Evolutionary conservation across 2,329 filamentous ascomycete genomes (phyloP).

Genomic region (Aspergillus awamori): DNA sequence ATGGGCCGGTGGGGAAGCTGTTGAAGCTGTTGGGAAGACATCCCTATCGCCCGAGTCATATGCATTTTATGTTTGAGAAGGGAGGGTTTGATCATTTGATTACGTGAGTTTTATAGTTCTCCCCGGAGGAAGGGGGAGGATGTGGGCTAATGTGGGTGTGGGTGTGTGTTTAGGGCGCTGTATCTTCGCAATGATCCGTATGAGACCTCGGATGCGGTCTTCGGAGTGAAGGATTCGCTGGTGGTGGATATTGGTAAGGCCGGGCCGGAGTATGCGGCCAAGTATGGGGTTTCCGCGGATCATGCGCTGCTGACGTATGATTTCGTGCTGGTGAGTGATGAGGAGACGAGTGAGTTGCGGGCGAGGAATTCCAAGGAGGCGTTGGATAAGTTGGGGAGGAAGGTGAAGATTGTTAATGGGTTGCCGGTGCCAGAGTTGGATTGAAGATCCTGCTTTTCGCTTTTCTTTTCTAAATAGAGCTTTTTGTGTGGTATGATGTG

Average conservation of each 20-base stretch:
- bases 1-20: slow-evolving; percentile 79
- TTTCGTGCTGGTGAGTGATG: slow-evolving; percentile 74
- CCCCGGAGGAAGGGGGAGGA: not conserved
- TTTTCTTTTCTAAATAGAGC: too few species aligned
- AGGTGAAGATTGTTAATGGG: slow-evolving; percentile 74
- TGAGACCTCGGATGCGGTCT: slow-evolving; percentile 81
- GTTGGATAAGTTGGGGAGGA: slow-evolving; percentile 66
- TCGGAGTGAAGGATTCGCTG: slow-evolving; percentile 81
- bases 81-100: slow-evolving; percentile 76
- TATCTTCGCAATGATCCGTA: slow-evolving; percentile 79
- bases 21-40: slow-evolving; percentile 70
- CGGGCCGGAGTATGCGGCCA: slow-evolving; percentile 56
- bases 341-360: slow-evolving; percentile 68
- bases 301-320: slow-evolving; percentile 69
- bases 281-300: slow-evolving; percentile 67
- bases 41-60: slow-evolving; percentile 74
- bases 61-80: slow-evolving; percentile 90
- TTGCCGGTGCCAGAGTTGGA: slow-evolving; percentile 73
- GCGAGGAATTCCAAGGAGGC: slow-evolving; percentile 69
- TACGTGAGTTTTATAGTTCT: slow-evolving; percentile 62
- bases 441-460: slow-evolving; percentile 28
- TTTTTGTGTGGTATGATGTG: too few species aligned
- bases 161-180: slow-evolving; percentile 60
- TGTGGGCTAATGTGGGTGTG: not conserved
- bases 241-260: slow-evolving; percentile 66